Base-by-base conservation (phyloP, 2,329 filamentous ascomycete species). In the Dissoconium aciculare region DNA sequence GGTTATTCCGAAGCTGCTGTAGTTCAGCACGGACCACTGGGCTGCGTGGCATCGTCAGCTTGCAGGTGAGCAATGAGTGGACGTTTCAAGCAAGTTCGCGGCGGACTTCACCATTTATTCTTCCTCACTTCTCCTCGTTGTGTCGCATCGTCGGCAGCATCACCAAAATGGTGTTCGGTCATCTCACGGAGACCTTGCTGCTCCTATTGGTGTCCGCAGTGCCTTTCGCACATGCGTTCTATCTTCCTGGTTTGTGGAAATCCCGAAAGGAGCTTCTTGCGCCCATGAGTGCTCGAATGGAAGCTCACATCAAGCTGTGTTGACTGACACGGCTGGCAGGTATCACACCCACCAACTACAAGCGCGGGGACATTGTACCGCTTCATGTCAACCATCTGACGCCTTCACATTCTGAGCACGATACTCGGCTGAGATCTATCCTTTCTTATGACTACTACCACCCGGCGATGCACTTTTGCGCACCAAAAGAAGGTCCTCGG, bases 401-500 rank as follows among this genome's bases (percentile, higher is more conserved):
- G 25, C 87, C 89, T 3, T 74, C 85, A 27, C 74, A 83, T 27
- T 78, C 79, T 25, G 66, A 71, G 37, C 67, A 71, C 41, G 83
- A 93, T 57, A 71, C 78, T 15, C 77, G 83, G 45, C 66, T 95
- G 24, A 82, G 84, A 53, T 91, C 85, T n/a, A 78, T 93, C 32
- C 76, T 95, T 48, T 81, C 87, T 4, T 98, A 81, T 66, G 87
- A 95, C 59, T 95, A 98, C 64, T 98, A 98, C 55, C 74, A 89
- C 47, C 71, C 75, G 4, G 69, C 69, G 3, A 92, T 98, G 58
- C 74, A 80, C 51, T 93, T 94, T 63, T 98, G 89, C 58, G 62
- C 69, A 45, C 89, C 87, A 2, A 62, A 78, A 33, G 74, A 66
- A 37, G 82, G 82, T 2, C 75, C 84, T 5, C 57, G 85, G 53